Base-by-base conservation (phyloP, 495 filamentous ascomycete species). In the Neurospora sp. region DNA sequence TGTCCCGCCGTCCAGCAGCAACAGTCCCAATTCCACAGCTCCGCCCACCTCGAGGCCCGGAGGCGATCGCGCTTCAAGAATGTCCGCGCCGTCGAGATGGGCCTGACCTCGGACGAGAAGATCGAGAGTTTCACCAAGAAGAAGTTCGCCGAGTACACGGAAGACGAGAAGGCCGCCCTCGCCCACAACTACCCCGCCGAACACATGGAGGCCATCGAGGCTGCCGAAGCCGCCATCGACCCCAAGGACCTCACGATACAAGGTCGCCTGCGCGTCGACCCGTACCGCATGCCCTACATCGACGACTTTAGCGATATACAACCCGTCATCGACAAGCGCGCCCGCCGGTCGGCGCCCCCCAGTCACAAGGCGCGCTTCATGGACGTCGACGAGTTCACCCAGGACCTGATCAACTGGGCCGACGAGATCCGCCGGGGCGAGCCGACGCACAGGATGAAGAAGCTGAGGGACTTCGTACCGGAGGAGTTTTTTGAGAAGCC, bases 181-280 rank as follows among this genome's bases (percentile, higher is more conserved):
- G 75, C 79, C 40, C 83, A 88, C 74, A 83, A 86, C 72, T 98
- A 97, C 85, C 91, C 92, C 7, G 86, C 90, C 16, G 87, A 90
- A 73, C 96, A 99, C 82, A 84, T 97, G 73, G 85, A 84, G n/a
- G 92, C 94, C 65, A 89, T 99, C 81, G 86, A 94, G 81, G 93
- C 92, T 70, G 96, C 91, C 73, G 96, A 99, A 81, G 85, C 86
- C 10, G 89, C 92, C 72, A 91, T 99, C 81, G 87, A 93, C 81
- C 87, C 90, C 17, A 82, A 87, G 73, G 93, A 99, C 81, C 81
- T 98, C 78, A 87, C 88, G 8, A 86, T 89, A 44, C 91, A 94
- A 80, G 90, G 90, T 69, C 84, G 86, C 4, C 78, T 91, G 68
- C 89, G 91, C 68, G 81, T 79, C 53, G 96, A 98, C 80, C 86